A percentile compares a stretch with the other conserved stretches of the same genome.
Conservation (phyloP, 192 early-diverging fungal genomes). For the Pilobolus umbonatus region DNA sequence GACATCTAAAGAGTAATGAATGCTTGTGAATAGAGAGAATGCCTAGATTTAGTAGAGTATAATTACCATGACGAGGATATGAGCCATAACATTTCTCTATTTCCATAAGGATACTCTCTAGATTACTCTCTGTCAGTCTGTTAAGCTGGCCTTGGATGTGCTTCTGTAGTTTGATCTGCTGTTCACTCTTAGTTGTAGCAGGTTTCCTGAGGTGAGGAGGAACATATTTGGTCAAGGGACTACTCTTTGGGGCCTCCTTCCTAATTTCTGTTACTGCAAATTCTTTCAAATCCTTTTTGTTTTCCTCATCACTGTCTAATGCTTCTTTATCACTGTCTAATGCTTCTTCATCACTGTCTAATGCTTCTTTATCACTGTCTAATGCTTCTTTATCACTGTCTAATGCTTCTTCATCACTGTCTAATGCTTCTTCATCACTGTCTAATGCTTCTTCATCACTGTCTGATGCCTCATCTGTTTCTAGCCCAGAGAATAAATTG, state of each 20-base stretch:
- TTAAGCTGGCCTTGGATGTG: conserved; percentile 87
- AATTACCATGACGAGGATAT: conserved; percentile 36
- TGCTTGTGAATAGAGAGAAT: neutral
- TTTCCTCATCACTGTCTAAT: conserved; percentile 19
- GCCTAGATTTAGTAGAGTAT: neutral
- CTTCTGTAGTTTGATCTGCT: conserved; percentile 69
- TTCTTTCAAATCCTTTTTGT: neutral
- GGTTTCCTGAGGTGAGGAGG: conserved; percentile 81
- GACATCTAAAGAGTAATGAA: conserved; percentile 53
- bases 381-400: conserved; percentile 12
- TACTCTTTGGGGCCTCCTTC: neutral
- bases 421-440: conserved; percentile 2
- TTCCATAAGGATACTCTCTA: conserved; percentile 78
- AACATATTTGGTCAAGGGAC: conserved; percentile 63
- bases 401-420: conserved; percentile 1
- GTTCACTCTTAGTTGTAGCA: conserved; percentile 57
- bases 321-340: conserved; percentile 24
- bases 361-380: conserved; percentile 20
- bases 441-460: conserved; percentile 25
- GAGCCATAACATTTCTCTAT: conserved; percentile 75
- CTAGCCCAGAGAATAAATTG: conserved; percentile 20
- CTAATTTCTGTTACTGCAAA: conserved; percentile 2
- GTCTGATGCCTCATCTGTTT: conserved; percentile 6
- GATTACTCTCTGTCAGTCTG: conserved; percentile 86
- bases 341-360: conserved; percentile 19